Base-by-base conservation (phyloP, 2,329 filamentous ascomycete genomes). In the Penicillium expansum region DNA sequence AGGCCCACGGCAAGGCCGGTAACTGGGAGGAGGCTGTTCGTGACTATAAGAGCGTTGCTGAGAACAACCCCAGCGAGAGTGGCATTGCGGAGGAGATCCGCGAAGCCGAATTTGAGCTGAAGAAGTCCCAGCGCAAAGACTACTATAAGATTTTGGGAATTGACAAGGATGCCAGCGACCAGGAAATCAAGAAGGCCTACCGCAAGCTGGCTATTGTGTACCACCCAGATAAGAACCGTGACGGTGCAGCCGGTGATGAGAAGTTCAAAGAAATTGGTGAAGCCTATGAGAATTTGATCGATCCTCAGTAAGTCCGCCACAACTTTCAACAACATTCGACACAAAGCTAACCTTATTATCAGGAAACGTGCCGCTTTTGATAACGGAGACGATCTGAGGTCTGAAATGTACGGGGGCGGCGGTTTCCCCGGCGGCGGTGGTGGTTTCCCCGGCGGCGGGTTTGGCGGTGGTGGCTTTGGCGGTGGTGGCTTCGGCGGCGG, bases 191-290 rank as follows among this genome's bases (percentile, higher is more conserved):
- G 83, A 93, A 92, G 79, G 94, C 93, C 1, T 99, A 99, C 80
- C 87, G 93, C 64, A 96, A 94, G 77, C 83, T 96, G 71, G 94
- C 94, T 55, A 93, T 99, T 66, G 82, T 92, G 63, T 90, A 96
- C 73, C 94, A 99, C 75, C 94, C 94, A 2, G 94, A 99, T 79
- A 99, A 99, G 85, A 99, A 97, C 77, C 91, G 89, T 1, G 72
- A 77, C 58, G 90, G 89, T 61, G 90, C 97, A 67, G 83, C 86
- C 57, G 82, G 86, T 50, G 94, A 94, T 60, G 93, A 92, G 69
- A 87, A 90, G 70, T 99, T 99, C 84, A 97, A 99, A 84, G 94
- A 99, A 73, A 90, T 97, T 73, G 90, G 92, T 68, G 94, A 99
- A 80, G 93, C 93, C 39, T 96, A 99, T 73, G 94, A 99, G 78